phyloP scores from a whole-genome alignment of 768 basidiomycete species.

The Kwoniella heveanensis region DNA sequence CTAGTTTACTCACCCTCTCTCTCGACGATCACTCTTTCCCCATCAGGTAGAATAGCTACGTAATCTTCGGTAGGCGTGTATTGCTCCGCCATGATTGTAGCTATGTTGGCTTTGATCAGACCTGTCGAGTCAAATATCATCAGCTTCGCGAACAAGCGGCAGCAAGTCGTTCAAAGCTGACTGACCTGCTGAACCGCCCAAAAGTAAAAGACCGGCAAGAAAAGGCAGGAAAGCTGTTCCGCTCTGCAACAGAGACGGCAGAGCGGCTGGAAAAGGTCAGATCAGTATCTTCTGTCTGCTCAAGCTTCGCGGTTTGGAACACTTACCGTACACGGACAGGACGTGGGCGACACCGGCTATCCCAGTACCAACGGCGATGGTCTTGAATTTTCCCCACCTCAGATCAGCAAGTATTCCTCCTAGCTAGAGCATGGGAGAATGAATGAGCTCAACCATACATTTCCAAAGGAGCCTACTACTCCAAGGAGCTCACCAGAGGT shows the following conservation, averaged over 20 bases:
- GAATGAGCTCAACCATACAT: conserved; percentile 1
- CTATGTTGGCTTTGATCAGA: conserved; percentile 38
- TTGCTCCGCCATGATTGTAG: conserved; percentile 52
- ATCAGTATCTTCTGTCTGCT: conserved; percentile 9
- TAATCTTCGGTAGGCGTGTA: conserved; percentile 32
- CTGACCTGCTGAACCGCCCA: conserved; percentile 25
- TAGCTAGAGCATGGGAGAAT: neutral
- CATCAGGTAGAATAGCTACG: conserved; percentile 24
- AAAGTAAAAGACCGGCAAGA: conserved; percentile 27
- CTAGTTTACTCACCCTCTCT: conserved; percentile 21
- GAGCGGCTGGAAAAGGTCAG: conserved; percentile 11
- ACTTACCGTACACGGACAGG: conserved; percentile 23
- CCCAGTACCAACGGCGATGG: conserved; percentile 22
- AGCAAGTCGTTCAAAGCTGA: neutral
- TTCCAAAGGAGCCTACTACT: neutral
- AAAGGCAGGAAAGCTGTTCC: conserved; percentile 28
- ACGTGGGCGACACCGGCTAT: conserved; percentile 21
- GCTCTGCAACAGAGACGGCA: conserved; percentile 13
- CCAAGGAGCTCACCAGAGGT: conserved; percentile 26
- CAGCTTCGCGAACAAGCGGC: neutral
- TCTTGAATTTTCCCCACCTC: conserved; percentile 29
- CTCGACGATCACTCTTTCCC: conserved; percentile 47
- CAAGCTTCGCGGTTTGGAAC: neutral
- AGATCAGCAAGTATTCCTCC: conserved; percentile 22
- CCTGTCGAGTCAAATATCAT: conserved; percentile 10